A percentile compares a stretch with the other conserved stretches of the same genome.
These are phyloP conservation scores for Yarrowia sp. DNA, from an alignment of 805 yeast species.

Conservation along the genomic window DNA sequence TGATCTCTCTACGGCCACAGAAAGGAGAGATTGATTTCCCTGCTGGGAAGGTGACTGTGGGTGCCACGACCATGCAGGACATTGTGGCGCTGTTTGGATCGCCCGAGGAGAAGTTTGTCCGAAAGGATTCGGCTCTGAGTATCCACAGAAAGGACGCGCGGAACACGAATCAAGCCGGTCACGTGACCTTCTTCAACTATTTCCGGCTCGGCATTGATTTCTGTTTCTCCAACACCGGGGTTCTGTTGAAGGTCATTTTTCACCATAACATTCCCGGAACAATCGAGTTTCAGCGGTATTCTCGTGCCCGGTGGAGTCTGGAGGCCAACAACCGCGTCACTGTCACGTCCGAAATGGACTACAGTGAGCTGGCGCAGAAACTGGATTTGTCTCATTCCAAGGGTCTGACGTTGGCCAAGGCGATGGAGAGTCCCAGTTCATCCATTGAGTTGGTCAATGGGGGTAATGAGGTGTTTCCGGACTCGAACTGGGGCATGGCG, in stretches of 20 bases:
- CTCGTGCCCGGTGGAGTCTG: neutral
- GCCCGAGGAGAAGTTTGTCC: conserved; percentile 9
- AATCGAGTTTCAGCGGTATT: conserved; percentile 7
- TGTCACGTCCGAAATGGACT: conserved; percentile 16
- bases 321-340: neutral
- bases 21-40: neutral
- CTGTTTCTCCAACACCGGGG: neutral
- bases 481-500: conserved; percentile 20
- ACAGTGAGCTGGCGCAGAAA: neutral
- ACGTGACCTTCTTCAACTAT: conserved; percentile 21
- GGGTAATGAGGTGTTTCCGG: conserved; percentile 4
- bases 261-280: conserved; percentile 18
- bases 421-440: conserved; percentile 8
- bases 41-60: neutral
- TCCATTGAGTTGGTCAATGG: conserved; percentile 17
- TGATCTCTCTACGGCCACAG: neutral
- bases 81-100: conserved; percentile 14
- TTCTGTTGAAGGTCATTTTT: neutral
- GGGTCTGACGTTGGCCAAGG: conserved; percentile 7
- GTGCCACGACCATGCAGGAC: neutral
- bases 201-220: conserved; percentile 15
- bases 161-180: neutral
- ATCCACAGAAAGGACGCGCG: conserved; percentile 3
- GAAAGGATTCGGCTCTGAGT: neutral
- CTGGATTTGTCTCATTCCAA: conserved; percentile 6